Conservation (phyloP, 441 rosid species). For the Pelargonium fulgidum region DNA sequence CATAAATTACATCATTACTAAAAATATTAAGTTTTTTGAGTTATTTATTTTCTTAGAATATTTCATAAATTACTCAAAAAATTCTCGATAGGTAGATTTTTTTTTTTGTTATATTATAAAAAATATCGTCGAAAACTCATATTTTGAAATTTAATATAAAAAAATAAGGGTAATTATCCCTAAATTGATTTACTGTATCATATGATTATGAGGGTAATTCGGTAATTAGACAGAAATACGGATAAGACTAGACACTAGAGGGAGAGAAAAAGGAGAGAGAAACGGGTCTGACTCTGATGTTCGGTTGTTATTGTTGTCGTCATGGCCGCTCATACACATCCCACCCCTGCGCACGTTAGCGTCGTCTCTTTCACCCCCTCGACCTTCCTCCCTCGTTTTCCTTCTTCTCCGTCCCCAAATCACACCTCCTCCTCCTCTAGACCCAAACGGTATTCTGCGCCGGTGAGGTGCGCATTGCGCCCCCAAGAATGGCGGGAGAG, state of each 20-base stretch:
- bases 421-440: background rate
- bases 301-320: constrained; percentile 16
- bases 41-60: no score
- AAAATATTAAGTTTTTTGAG: no score
- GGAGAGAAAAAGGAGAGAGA: background rate
- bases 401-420: constrained; percentile 10
- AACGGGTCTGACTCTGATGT: constrained; percentile 5
- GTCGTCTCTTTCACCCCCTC: constrained; percentile 13
- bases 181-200: no score
- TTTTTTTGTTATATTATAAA: no score
- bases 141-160: no score
- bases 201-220: background rate
- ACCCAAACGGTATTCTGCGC: constrained; percentile 14
- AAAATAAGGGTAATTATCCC: no score
- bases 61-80: no score
- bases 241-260: constrained; percentile 19
- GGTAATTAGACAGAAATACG: background rate
- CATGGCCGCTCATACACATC: constrained; percentile 19
- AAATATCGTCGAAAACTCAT: no score
- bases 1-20: no score
- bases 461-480: constrained; percentile 30
- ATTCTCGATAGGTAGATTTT: no score
- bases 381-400: background rate
- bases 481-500: constrained; percentile 35
- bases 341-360: constrained; percentile 27